phyloP scores from a whole-genome alignment of 1,284 basidiomycete species.

The Leccinum fallax region DNA sequence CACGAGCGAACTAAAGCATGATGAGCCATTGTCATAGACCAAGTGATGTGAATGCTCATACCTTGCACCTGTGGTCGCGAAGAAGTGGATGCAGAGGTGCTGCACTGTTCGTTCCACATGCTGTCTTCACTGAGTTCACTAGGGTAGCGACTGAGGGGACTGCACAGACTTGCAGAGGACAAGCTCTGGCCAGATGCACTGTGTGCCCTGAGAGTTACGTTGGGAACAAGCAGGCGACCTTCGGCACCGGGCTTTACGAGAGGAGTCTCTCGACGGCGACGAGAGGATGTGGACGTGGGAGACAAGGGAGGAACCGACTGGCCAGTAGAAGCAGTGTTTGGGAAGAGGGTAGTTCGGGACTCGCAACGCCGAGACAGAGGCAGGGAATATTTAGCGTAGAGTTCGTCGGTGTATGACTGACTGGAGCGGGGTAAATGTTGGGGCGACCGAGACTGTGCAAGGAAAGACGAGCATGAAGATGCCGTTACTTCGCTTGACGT shows the following conservation, averaged over 20 bases:
- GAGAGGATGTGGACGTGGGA: conserved; percentile 33
- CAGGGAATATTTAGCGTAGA: conserved; percentile 56
- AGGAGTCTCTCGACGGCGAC: conserved; percentile 49
- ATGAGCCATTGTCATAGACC: not conserved
- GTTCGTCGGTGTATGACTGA: conserved; percentile 46
- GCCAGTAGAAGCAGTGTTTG: conserved; percentile 36
- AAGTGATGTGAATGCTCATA: conserved; percentile 18
- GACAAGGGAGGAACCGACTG: conserved; percentile 34
- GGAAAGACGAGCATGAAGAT: conserved; percentile 30
- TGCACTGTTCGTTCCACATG: conserved; percentile 28
- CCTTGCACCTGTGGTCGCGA: conserved; percentile 37
- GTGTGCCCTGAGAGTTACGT: conserved; percentile 57
- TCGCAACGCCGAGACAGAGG: conserved; percentile 54
- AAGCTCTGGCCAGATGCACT: conserved; percentile 42
- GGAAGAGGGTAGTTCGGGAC: conserved; percentile 46
- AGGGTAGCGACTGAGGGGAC: conserved; percentile 33
- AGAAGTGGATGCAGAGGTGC: conserved; percentile 16
- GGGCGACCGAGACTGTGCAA: conserved; percentile 14
- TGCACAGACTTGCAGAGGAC: conserved; percentile 39
- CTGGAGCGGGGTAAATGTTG: conserved; percentile 25
- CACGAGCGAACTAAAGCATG: conserved; percentile 52
- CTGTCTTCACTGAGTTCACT: conserved; percentile 39
- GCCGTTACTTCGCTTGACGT: conserved; percentile 40
- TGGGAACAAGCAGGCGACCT: conserved; percentile 66
- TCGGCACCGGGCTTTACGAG: conserved; percentile 58